Base-by-base conservation (phyloP, 345 rosid species). In the Theobroma cacao region DNA sequence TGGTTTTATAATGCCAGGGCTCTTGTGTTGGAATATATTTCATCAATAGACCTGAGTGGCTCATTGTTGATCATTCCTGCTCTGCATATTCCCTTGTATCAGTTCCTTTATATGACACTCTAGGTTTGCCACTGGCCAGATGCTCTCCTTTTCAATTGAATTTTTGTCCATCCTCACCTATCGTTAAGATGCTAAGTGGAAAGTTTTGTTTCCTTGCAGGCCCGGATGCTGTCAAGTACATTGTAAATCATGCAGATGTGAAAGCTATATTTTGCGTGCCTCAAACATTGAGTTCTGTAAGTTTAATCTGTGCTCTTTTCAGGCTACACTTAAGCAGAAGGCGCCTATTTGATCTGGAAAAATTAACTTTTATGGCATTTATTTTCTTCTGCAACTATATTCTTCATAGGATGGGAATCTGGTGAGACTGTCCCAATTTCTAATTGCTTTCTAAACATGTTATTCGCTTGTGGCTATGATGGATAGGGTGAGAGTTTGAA, bases 91-190 rank as follows among this genome's bases (percentile, higher is more conserved):
- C 98, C 76, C 90, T 77, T 68, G 81, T 90, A 50, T 94, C 97
- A 17, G 98, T 96, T 90, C 99, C 99, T 85, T 84, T 96, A 80
- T 96, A 94, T 74, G 99, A 96, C 88, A 96, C 98, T 41, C 97
- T 94, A 76, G 99, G 99, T 92, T 55, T 64, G 89, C 78, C 10
- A 68, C 59, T 82, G 45, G 60, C 86, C 61, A 41, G 72, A 18
- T 22, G 20, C 15, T n/a, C 43, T 40, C 8, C 53, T 13, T 31
- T 72, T 74, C 55, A 11, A 13, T 80, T 83, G 64, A 38, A 75
- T 45, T 53, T 74, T 75, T 45, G 30, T 3, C 72, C 33, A 33
- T 55, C 45, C 47, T 9, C 17, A 60, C 64, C 38, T 56, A 34
- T 28, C 10, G 31, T 52, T 71, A 56, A 53, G 75, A 70, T 8